These are phyloP conservation scores for Gliomastix tumulicola DNA, from an alignment of 2,329 filamentous ascomycete species.

Conservation along the genomic window DNA sequence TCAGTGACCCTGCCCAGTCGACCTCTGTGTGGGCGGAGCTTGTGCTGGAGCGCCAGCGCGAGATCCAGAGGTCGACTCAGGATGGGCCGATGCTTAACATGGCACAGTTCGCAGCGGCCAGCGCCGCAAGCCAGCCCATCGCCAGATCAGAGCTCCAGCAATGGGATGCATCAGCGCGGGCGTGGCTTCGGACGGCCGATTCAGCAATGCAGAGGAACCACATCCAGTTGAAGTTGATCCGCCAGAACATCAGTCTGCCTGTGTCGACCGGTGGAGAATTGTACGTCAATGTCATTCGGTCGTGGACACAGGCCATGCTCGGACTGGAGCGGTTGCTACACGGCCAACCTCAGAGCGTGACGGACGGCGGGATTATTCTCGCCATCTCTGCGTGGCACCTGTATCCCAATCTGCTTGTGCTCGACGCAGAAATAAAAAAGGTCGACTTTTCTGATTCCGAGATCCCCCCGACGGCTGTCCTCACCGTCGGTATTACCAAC, in stretches of 20 bases:
- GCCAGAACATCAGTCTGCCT: slow-evolving; percentile 10
- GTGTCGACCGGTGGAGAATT: background rate
- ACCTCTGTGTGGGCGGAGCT: slow-evolving; percentile 23
- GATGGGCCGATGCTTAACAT: too few relatives aligned
- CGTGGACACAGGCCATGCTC: background rate
- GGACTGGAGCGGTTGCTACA: background rate
- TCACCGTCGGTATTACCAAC: background rate
- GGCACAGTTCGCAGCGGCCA: too few relatives aligned
- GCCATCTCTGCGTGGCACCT: slow-evolving; percentile 1
- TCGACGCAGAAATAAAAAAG: background rate
- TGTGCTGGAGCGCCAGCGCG: slow-evolving; percentile 6
- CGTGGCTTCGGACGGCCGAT: slow-evolving; percentile 21
- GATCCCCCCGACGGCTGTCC: background rate
- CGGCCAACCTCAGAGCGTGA: background rate
- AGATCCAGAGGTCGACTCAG: background rate
- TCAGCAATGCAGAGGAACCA: slow-evolving; percentile 12
- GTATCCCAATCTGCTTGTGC: background rate
- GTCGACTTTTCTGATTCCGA: background rate
- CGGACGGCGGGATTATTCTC: background rate
- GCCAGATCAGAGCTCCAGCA: slow-evolving; percentile 12
- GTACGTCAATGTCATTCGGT: background rate
- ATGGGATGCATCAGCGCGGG: slow-evolving; percentile 22
- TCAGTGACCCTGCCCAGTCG: slow-evolving; percentile 10
- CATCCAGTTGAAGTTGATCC: slow-evolving; percentile 12
- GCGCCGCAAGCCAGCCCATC: slow-evolving; percentile 10